These are phyloP conservation scores for Stemphylium beticola DNA, from an alignment of 2,329 filamentous ascomycete species.

Conservation along the genomic window DNA sequence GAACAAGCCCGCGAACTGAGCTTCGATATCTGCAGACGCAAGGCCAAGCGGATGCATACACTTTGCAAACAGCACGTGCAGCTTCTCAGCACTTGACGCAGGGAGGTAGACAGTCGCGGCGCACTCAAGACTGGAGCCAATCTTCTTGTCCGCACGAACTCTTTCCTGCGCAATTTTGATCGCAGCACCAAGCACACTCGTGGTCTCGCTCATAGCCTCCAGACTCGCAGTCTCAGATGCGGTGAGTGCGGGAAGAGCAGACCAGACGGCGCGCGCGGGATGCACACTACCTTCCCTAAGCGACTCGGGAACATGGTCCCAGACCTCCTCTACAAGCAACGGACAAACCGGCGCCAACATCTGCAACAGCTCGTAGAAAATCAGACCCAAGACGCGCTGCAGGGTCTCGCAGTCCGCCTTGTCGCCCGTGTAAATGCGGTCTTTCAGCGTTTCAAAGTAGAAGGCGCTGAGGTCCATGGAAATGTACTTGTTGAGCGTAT, in stretches of 20 bases:
- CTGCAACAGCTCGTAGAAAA: constrained; percentile 74
- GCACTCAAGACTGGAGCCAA: constrained; percentile 83
- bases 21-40: neutral
- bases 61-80: neutral
- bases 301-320: constrained; percentile 74
- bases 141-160: constrained; percentile 71
- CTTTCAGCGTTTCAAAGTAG: constrained; percentile 92
- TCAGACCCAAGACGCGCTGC: constrained; percentile 63
- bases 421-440: constrained; percentile 85
- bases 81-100: neutral
- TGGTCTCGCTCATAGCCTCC: constrained; percentile 35
- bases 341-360: constrained; percentile 85
- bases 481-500: constrained; percentile 79
- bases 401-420: constrained; percentile 65
- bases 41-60: constrained; percentile 9
- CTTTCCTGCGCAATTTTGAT: constrained; percentile 79
- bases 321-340: constrained; percentile 84
- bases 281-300: constrained; percentile 55
- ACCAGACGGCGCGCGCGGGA: constrained; percentile 34
- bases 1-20: constrained; percentile 50
- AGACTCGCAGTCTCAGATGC: constrained; percentile 22
- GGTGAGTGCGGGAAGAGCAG: constrained; percentile 20
- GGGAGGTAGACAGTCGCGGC: constrained; percentile 59
- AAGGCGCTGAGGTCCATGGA: constrained; percentile 85
- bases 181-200: constrained; percentile 63